Base-by-base conservation (phyloP, 2,329 filamentous ascomycete species). In the Pyrenochaeta sp. region DNA sequence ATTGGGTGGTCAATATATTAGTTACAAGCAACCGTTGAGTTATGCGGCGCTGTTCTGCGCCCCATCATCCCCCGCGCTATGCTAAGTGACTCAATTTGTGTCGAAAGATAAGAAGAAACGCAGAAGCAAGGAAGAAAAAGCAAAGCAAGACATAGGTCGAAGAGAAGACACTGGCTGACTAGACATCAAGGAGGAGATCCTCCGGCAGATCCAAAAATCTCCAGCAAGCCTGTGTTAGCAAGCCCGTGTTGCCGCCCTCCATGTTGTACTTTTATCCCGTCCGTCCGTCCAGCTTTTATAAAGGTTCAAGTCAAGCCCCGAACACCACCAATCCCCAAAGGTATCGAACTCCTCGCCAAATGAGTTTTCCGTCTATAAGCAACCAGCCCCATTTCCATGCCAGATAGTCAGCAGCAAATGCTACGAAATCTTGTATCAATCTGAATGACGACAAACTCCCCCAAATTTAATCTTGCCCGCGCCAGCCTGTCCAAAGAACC, bases 261-360 rank as follows among this genome's bases (percentile, higher is more conserved):
- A 61, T 69, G 59, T 66, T 70, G 64, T 67, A 65, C 62, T 69
- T 73, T 75, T 76, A 58, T 59, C 24, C 42, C 7, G n/a, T 25
- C 67, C 64, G 49, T 68, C 66, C 69, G 61, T 54, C 59, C 59
- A 47, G 65, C 64, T 72, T 73, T 70, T 74, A 61, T 56, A 64
- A 54, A 59, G 62, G 66, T 71, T 65, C 66, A 69, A 66, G 67
- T 64, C 64, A 61, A 64, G 62, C 60, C 66, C 67, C 62, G 59
- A 77, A 76, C 73, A 75, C 74, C 74, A 47, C 61, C 65, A 60
- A 65, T 66, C 63, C 65, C 50, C 64, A 67, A 72, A 73, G 73
- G 73, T 75, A 76, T 75, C 70, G 71, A 76, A 76, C 73, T 76
- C 74, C 74, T 72, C 65, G 50, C 66, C 71, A 64, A 71, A 69